These are phyloP conservation scores for Hygrocybe punicea DNA, from an alignment of 768 basidiomycete species.

Conservation along the genomic window DNA sequence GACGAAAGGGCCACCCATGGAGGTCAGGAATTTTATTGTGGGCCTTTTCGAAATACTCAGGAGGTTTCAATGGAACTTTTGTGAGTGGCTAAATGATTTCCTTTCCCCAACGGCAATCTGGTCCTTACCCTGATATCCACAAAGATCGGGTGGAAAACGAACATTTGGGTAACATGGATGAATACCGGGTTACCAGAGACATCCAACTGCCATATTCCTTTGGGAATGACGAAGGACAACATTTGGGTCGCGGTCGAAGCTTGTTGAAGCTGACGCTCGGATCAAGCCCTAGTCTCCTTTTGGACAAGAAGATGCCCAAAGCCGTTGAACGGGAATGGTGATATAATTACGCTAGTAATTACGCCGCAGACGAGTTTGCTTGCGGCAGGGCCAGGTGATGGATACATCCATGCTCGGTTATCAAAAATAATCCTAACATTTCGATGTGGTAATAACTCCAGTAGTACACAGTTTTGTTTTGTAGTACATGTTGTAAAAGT, in stretches of 20 bases:
- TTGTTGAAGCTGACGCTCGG: too few species aligned
- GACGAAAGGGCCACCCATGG: slow-evolving; percentile 40
- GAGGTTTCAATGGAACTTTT: slow-evolving; percentile 90
- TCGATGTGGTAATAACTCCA: too few species aligned
- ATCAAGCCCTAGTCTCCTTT: too few species aligned
- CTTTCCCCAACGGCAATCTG: not conserved
- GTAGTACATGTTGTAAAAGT: too few species aligned
- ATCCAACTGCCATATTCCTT: slow-evolving; percentile 77
- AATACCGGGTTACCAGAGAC: slow-evolving; percentile 84
- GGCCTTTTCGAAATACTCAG: slow-evolving; percentile 74
- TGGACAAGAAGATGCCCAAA: too few species aligned
- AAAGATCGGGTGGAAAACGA: slow-evolving; percentile 86
- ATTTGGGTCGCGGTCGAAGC: not conserved
- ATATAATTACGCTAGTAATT: too few species aligned
- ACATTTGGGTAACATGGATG: slow-evolving; percentile 89
- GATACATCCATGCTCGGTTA: too few species aligned
- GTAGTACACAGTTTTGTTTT: too few species aligned
- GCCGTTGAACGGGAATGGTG: too few species aligned
- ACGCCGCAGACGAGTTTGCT: too few species aligned
- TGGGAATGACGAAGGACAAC: slow-evolving; percentile 43
- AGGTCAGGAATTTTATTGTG: slow-evolving; percentile 61
- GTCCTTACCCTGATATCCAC: not conserved
- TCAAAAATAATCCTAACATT: too few species aligned
- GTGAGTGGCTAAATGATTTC: slow-evolving; percentile 43
- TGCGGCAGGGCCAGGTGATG: too few species aligned